Evolutionary conservation across 129 eudicot genomes (phyloP).

Genomic region (Pulicaria dysenterica): DNA sequence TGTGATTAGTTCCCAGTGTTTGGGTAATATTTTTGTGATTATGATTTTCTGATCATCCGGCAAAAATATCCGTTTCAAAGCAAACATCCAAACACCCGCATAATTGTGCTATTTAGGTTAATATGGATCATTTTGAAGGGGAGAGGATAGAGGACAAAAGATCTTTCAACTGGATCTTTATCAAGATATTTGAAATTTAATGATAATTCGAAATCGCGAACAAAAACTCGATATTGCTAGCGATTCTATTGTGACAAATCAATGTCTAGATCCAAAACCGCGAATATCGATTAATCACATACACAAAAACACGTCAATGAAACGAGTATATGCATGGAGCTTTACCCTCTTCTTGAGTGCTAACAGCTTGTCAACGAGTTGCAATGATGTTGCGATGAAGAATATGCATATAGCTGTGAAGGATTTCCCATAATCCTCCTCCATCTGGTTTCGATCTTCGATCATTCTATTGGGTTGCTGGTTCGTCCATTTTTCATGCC

Average conservation of each 20-base stretch:
- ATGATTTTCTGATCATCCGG: too few relatives aligned
- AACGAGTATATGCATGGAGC: background rate
- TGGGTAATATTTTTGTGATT: too few relatives aligned
- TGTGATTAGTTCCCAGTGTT: too few relatives aligned
- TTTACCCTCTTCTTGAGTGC: slow-evolving; percentile 53
- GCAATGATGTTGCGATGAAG: slow-evolving; percentile 49
- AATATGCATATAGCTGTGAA: slow-evolving; percentile 54
- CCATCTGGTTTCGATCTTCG: slow-evolving; percentile 12
- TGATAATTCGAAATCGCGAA: background rate
- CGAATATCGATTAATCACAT: background rate
- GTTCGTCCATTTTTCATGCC: too few relatives aligned
- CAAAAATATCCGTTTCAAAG: too few relatives aligned
- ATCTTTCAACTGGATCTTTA: too few relatives aligned
- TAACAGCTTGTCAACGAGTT: slow-evolving; percentile 44
- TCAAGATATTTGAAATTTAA: background rate
- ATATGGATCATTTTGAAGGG: too few relatives aligned
- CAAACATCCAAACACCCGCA: too few relatives aligned
- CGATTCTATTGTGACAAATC: background rate
- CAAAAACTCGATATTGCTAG: background rate
- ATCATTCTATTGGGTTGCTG: background rate
- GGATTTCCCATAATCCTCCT: slow-evolving; percentile 46
- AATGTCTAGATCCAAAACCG: background rate
- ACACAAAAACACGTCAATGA: background rate
- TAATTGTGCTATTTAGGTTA: too few relatives aligned
- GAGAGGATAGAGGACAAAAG: too few relatives aligned